phyloP scores from a whole-genome alignment of 73 alveolate species.

The Paramecium sonneborni region DNA sequence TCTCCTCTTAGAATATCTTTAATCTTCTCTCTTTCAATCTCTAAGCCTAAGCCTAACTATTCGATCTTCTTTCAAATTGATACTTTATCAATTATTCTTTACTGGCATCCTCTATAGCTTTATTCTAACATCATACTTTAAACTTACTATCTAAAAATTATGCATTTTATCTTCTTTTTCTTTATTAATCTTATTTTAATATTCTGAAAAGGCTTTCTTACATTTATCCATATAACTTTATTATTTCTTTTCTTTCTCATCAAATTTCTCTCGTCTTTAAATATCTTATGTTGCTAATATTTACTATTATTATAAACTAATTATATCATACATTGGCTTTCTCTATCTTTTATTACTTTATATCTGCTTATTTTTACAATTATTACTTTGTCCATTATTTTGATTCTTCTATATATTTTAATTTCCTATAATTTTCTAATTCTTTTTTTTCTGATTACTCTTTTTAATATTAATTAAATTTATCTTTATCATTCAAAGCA shows the following conservation, averaged over 20 bases:
- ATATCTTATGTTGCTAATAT: background rate
- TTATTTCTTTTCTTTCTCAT: slow-evolving; percentile 18
- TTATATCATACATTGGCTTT: background rate
- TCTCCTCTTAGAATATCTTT: background rate
- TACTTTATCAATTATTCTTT: background rate
- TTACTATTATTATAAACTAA: background rate
- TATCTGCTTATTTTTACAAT: background rate
- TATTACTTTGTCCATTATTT: slow-evolving; percentile 15
- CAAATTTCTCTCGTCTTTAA: slow-evolving; percentile 9
- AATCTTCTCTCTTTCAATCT: slow-evolving; percentile 40
- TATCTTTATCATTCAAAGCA: background rate
- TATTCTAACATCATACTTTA: background rate
- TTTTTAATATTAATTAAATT: background rate
- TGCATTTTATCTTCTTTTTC: background rate
- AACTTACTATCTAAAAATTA: background rate
- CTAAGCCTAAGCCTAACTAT: slow-evolving; percentile 2
- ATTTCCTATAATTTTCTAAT: background rate
- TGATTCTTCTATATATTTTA: slow-evolving; percentile 21
- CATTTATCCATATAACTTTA: background rate
- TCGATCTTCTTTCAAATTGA: background rate
- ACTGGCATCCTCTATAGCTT: slow-evolving; percentile 40
- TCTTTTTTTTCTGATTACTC: background rate
- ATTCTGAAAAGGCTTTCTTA: background rate
- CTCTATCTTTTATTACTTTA: background rate
- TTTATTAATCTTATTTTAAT: background rate